Conservation (phyloP, 148 eudicot genomes). For the Rhododendron henanense region DNA sequence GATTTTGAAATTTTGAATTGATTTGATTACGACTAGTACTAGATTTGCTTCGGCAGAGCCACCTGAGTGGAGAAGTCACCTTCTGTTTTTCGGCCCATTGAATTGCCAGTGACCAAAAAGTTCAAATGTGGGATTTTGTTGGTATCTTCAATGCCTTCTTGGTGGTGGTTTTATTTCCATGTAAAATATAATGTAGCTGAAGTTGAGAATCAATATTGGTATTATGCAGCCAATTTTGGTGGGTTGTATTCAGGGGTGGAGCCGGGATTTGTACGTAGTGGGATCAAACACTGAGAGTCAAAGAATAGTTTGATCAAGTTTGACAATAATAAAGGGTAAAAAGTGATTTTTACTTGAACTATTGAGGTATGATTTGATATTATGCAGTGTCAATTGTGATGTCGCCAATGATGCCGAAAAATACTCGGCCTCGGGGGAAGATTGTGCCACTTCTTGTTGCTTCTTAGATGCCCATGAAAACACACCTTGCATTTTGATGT, state of each 20-base stretch:
- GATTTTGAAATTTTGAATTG: background rate
- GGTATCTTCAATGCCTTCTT: background rate
- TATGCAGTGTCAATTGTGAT: background rate
- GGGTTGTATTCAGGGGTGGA: background rate
- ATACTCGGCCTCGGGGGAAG: too few relatives aligned
- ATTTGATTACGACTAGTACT: background rate
- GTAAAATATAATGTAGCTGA: background rate
- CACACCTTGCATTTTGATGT: background rate
- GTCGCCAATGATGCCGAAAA: background rate
- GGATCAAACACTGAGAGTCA: too few relatives aligned
- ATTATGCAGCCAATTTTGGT: background rate
- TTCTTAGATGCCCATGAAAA: too few relatives aligned
- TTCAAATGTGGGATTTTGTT: background rate
- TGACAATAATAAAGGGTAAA: background rate
- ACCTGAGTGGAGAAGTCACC: background rate
- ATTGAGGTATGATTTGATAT: too few relatives aligned
- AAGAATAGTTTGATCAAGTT: background rate
- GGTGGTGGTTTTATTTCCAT: background rate
- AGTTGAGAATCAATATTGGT: background rate
- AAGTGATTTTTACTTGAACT: too few relatives aligned
- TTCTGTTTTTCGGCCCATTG: background rate
- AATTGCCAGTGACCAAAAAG: background rate
- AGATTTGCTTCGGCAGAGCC: background rate
- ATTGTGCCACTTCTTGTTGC: too few relatives aligned
- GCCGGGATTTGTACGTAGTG: background rate